Conservation (phyloP, 306 rosid genomes). For the Citrullus amarus region DNA sequence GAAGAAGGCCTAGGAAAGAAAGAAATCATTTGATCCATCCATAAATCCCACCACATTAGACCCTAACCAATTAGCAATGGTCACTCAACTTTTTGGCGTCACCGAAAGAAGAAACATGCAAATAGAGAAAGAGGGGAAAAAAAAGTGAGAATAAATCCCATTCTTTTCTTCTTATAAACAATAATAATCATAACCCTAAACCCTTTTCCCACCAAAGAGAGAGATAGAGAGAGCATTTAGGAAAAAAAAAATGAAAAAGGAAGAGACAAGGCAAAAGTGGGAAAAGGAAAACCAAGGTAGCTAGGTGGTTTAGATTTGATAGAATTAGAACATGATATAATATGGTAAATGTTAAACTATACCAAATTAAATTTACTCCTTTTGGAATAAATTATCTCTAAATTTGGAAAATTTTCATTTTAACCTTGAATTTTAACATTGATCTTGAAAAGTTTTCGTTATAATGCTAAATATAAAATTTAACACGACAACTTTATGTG, state of each 20-base stretch:
- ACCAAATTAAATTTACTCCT: too few species aligned
- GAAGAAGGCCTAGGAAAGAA: not conserved
- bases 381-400: too few species aligned
- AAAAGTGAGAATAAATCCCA: too few species aligned
- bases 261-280: not conserved
- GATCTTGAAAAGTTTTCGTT: too few species aligned
- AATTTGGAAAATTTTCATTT: too few species aligned
- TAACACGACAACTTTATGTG: too few species aligned
- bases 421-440: too few species aligned
- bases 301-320: not conserved
- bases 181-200: not conserved
- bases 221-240: not conserved
- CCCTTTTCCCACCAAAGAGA: not conserved
- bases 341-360: not conserved
- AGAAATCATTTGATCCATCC: not conserved
- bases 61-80: not conserved
- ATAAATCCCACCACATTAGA: not conserved
- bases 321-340: not conserved
- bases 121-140: not conserved
- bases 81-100: not conserved
- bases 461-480: too few species aligned
- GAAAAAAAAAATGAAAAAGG: not conserved
- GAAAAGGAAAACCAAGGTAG: not conserved
- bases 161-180: not conserved
- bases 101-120: conserved; percentile 5